A percentile compares a stretch with the other conserved stretches of the same genome.
Evolutionary conservation across 83 land plant species (phyloP).

Genomic region (Larix sibirica): DNA sequence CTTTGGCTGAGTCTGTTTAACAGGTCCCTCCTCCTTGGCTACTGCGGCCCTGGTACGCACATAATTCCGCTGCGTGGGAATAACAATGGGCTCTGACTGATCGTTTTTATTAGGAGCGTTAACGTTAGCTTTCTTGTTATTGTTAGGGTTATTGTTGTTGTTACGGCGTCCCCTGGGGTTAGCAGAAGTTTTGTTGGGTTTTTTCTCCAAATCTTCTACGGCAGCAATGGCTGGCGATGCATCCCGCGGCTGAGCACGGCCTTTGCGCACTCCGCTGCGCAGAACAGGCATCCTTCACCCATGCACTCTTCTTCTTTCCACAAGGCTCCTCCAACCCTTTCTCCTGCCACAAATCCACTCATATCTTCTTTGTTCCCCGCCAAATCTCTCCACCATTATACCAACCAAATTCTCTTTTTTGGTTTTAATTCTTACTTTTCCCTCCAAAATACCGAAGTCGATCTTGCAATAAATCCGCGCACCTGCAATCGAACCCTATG

Average conservation of each 20-base stretch:
- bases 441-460: too few relatives aligned
- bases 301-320: conserved; percentile 17
- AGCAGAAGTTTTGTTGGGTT: background rate
- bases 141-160: conserved; percentile 11
- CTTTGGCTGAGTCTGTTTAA: background rate
- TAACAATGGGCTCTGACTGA: conserved; percentile 2
- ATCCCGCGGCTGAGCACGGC: conserved; percentile 36
- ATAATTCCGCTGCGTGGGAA: background rate
- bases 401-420: too few relatives aligned
- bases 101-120: background rate
- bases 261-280: conserved; percentile 66
- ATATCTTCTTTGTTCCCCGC: too few relatives aligned
- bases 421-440: too few relatives aligned
- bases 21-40: background rate
- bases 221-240: conserved; percentile 2
- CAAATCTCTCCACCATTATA: too few relatives aligned
- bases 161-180: background rate
- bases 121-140: background rate
- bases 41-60: conserved; percentile 12
- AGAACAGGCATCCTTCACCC: conserved; percentile 71
- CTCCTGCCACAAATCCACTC: too few relatives aligned
- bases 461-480: too few relatives aligned
- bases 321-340: too few relatives aligned
- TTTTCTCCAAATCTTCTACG: conserved; percentile 7
- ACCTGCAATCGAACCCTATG: too few relatives aligned